Percentiles rank a stretch among this genome's conserved stretches.
phyloP scores from a whole-genome alignment of 306 rosid genomes.

The Castanea crenata region DNA sequence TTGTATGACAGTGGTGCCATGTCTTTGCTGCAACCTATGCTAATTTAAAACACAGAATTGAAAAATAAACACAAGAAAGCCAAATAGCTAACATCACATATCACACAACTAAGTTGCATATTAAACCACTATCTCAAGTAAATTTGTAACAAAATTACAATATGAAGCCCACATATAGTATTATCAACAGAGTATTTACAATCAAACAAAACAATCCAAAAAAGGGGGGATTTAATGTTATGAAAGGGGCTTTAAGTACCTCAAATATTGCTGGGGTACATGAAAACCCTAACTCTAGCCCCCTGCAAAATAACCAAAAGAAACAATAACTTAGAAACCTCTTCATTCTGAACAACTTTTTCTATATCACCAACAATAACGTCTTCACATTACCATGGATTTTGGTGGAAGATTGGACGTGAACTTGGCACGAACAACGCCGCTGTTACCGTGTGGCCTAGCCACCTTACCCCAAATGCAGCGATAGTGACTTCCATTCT shows the following conservation, averaged over 20 bases:
- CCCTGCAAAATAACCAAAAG: constrained; percentile 47
- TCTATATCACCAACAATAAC: no score
- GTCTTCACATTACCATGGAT: constrained; percentile 59
- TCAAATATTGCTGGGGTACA: constrained; percentile 92
- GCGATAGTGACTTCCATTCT: constrained; percentile 74
- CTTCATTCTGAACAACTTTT: neutral
- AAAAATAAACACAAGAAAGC: neutral
- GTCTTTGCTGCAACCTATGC: neutral
- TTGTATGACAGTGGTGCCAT: neutral
- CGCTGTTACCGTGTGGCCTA: constrained; percentile 93
- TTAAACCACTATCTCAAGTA: neutral
- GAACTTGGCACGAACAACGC: constrained; percentile 88
- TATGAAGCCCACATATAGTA: neutral
- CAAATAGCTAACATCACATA: neutral
- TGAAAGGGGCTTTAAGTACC: constrained; percentile 27
- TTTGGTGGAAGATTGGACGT: constrained; percentile 87
- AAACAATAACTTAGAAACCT: constrained; percentile 10
- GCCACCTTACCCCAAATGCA: constrained; percentile 93
- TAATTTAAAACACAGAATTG: neutral
- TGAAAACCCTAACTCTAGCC: constrained; percentile 79
- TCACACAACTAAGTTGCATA: neutral
- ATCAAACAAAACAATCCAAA: no score
- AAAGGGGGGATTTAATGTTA: no score
- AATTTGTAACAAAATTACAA: neutral
- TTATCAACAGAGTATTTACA: no score